These are phyloP conservation scores for Noccaea bulbosa DNA, from an alignment of 345 rosid species.

Conservation along the genomic window DNA sequence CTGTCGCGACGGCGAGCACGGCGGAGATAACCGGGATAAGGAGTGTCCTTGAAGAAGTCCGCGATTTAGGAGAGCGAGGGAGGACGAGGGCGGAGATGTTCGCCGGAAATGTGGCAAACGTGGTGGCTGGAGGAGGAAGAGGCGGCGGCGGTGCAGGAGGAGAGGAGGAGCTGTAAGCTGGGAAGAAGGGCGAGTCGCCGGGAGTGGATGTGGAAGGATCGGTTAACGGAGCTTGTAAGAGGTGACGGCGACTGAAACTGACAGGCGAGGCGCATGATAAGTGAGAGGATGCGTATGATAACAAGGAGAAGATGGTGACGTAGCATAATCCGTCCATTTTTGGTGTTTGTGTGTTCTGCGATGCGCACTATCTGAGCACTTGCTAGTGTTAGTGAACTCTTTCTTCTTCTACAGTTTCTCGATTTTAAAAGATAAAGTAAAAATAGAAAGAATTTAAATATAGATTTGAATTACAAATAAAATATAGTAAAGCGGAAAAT, in stretches of 20 bases:
- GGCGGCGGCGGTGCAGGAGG: slow-evolving; percentile 29
- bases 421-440: neutral
- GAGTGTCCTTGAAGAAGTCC: slow-evolving; percentile 51
- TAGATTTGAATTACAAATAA: neutral
- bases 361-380: slow-evolving; percentile 38
- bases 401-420: slow-evolving; percentile 16
- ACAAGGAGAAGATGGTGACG: slow-evolving; percentile 27
- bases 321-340: slow-evolving; percentile 12
- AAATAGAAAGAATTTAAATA: neutral
- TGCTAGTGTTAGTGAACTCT: slow-evolving; percentile 13
- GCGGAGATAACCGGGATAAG: slow-evolving; percentile 56
- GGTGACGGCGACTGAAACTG: slow-evolving; percentile 34
- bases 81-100: slow-evolving; percentile 86
- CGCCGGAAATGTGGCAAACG: slow-evolving; percentile 81
- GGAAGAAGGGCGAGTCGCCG: slow-evolving; percentile 36
- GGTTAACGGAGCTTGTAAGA: slow-evolving; percentile 17
- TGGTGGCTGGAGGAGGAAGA: slow-evolving; percentile 72
- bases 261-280: slow-evolving; percentile 23
- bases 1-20: slow-evolving; percentile 50
- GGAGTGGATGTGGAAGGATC: slow-evolving; percentile 39
- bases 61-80: slow-evolving; percentile 59
- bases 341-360: slow-evolving; percentile 23
- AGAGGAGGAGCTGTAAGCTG: slow-evolving; percentile 36
- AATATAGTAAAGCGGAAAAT: neutral
- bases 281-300: slow-evolving; percentile 28